Evolutionary conservation across 2,329 filamentous ascomycete species (phyloP).

Genomic region (Colletotrichum sp.): DNA sequence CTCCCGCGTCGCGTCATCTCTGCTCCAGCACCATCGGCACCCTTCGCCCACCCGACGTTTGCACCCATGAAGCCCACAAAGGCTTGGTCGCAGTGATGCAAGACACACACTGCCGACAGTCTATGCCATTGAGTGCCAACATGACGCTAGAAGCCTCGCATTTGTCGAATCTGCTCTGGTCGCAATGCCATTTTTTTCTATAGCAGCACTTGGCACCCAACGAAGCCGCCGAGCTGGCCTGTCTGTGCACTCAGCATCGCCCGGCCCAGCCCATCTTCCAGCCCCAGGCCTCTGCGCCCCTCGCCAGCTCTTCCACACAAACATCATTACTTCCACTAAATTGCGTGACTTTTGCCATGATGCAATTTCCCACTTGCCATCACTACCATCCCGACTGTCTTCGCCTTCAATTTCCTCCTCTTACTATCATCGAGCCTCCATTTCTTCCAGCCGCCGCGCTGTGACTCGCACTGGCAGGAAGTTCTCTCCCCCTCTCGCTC

Average conservation of each 20-base stretch:
- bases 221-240: neutral
- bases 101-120: neutral
- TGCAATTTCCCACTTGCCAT: neutral
- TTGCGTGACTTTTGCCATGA: neutral
- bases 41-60: neutral
- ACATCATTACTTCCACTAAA: neutral
- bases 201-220: neutral
- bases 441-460: neutral
- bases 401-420: neutral
- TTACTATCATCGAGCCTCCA: neutral
- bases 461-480: neutral
- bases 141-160: neutral
- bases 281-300: neutral
- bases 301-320: neutral
- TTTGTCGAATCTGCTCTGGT: neutral
- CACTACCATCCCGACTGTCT: neutral
- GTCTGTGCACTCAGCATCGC: neutral
- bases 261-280: neutral
- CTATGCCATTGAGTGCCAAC: neutral
- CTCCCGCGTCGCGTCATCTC: neutral
- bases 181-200: neutral
- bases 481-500: neutral
- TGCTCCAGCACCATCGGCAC: neutral
- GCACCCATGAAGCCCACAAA: too few species aligned
- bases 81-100: too few species aligned